Conservation (phyloP, 2,329 filamentous ascomycete genomes). For the Zymoseptoria ardabiliae region DNA sequence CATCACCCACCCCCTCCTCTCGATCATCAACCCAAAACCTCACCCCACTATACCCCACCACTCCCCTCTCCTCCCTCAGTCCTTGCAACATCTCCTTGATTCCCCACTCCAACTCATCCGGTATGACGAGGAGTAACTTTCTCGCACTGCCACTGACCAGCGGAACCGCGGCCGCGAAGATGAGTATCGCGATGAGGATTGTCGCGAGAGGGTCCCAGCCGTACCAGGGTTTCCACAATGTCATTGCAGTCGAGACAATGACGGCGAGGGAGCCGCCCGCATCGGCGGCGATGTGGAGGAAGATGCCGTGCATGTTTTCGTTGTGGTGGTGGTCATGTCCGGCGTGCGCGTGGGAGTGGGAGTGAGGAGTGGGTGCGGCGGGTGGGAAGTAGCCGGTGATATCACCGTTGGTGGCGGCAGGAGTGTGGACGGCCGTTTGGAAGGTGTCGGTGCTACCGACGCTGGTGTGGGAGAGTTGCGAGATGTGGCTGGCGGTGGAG, state of each 20-base stretch:
- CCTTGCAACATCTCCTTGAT: slow-evolving; percentile 80
- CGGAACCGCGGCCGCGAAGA: slow-evolving; percentile 85
- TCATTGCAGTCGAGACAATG: slow-evolving; percentile 81
- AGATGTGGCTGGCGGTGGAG: slow-evolving; percentile 25
- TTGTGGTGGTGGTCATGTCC: slow-evolving; percentile 51
- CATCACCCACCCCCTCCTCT: slow-evolving; percentile 31
- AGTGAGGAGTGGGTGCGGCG: slow-evolving; percentile 1
- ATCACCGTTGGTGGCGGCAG: slow-evolving; percentile 7
- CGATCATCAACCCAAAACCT: slow-evolving; percentile 87
- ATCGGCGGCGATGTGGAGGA: slow-evolving; percentile 89
- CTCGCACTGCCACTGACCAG: slow-evolving; percentile 79
- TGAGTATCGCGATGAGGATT: slow-evolving; percentile 85
- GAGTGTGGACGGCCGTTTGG: slow-evolving; percentile 40
- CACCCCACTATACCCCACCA: slow-evolving; percentile 76
- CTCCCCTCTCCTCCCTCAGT: slow-evolving; percentile 72
- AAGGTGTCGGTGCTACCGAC: neutral
- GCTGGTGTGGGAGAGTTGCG: slow-evolving; percentile 27
- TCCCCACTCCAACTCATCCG: slow-evolving; percentile 77
- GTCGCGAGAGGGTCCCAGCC: slow-evolving; percentile 94
- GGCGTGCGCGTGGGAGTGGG: slow-evolving; percentile 4
- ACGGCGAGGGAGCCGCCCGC: slow-evolving; percentile 91
- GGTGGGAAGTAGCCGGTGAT: slow-evolving; percentile 8
- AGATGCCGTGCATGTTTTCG: slow-evolving; percentile 98
- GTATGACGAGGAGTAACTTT: slow-evolving; percentile 74
- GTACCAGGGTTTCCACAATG: slow-evolving; percentile 80